These are phyloP conservation scores for Irineochytrium annulatum DNA, from an alignment of 192 early-diverging fungal species.

Conservation along the genomic window DNA sequence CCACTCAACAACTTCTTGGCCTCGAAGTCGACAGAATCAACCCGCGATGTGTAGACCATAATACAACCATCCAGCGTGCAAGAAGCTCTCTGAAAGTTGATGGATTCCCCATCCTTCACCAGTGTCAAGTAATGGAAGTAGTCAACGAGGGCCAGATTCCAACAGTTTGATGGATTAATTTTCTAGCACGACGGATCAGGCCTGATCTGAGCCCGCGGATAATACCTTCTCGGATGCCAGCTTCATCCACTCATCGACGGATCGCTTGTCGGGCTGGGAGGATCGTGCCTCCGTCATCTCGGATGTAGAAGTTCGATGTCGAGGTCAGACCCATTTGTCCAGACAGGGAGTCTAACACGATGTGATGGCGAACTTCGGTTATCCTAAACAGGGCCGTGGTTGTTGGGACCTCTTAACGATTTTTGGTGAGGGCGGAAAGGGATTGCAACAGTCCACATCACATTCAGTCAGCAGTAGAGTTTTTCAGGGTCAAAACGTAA, in stretches of 20 bases:
- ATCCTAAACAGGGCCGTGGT: background rate
- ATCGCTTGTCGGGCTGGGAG: constrained; percentile 42
- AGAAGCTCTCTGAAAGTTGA: constrained; percentile 98
- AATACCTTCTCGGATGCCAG: constrained; percentile 93
- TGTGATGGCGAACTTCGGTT: background rate
- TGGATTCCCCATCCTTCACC: constrained; percentile 89
- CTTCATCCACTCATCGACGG: constrained; percentile 95
- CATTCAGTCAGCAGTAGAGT: background rate
- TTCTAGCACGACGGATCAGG: constrained; percentile 53
- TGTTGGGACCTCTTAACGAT: background rate
- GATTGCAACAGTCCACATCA: background rate
- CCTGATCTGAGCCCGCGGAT: background rate
- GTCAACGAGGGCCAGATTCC: constrained; percentile 97
- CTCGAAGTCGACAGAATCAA: constrained; percentile 94
- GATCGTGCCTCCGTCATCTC: background rate
- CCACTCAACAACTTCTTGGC: constrained; percentile 86
- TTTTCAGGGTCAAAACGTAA: background rate
- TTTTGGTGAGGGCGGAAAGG: background rate
- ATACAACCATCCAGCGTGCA: constrained; percentile 95
- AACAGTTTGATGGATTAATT: constrained; percentile 91
- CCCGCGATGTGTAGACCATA: constrained; percentile 93
- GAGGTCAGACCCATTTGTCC: background rate
- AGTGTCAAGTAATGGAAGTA: constrained; percentile 96
- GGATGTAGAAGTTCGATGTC: constrained; percentile 2
- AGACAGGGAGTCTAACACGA: background rate